A percentile compares a stretch with the other conserved stretches of the same genome.
phyloP scores from a whole-genome alignment of 306 rosid genomes.

The Herpetospermum pedunculosum region DNA sequence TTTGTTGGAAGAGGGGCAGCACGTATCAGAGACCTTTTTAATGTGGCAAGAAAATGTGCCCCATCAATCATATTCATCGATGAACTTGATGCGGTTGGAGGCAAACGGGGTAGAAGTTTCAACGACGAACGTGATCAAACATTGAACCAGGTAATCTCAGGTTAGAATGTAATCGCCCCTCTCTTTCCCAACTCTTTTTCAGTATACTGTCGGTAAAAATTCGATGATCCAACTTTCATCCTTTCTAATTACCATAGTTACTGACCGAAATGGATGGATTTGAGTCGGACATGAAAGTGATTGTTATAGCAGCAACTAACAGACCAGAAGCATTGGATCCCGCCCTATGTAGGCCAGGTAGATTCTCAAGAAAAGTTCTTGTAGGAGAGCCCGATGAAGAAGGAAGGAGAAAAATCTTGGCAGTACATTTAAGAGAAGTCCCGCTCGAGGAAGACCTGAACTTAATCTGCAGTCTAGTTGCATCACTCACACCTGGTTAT shows the following conservation, averaged over 20 bases:
- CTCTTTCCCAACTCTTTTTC: neutral
- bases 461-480: conserved; percentile 62
- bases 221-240: neutral
- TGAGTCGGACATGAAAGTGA: conserved; percentile 74
- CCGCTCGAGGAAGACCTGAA: conserved; percentile 66
- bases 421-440: conserved; percentile 84
- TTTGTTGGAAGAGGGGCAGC: conserved; percentile 99
- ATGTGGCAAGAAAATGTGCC: conserved; percentile 61
- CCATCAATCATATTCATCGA: conserved; percentile 91
- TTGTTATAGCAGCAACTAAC: conserved; percentile 93
- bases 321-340: conserved; percentile 87
- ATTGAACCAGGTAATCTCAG: conserved; percentile 54
- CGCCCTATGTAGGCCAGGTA: conserved; percentile 97
- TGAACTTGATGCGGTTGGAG: conserved; percentile 97
- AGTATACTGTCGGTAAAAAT: neutral
- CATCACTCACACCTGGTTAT: conserved; percentile 74
- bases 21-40: conserved; percentile 83
- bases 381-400: conserved; percentile 94
- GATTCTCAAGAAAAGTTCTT: conserved; percentile 84
- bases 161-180: neutral
- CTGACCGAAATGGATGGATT: conserved; percentile 99
- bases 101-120: conserved; percentile 90
- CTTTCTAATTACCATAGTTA: conserved; percentile 34
- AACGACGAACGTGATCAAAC: conserved; percentile 98
- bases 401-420: conserved; percentile 87